Evolutionary conservation across 306 rosid species (phyloP).

Genomic region (Dicorynia guianensis): DNA sequence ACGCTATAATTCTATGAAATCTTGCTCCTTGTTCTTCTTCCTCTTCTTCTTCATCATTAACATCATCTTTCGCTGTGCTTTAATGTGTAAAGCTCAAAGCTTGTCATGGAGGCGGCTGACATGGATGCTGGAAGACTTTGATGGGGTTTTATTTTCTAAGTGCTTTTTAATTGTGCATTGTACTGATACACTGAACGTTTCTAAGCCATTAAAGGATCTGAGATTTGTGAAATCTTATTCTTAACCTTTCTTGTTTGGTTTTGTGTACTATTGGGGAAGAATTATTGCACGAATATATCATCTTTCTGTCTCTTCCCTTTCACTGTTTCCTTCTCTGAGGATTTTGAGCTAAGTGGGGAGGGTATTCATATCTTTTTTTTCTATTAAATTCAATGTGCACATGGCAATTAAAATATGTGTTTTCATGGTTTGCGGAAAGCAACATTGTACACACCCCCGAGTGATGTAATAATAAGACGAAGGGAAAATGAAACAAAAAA

Average conservation of each 20-base stretch:
- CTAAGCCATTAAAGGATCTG: conserved; percentile 5
- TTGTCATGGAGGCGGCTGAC: neutral
- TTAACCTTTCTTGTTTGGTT: conserved; percentile 43
- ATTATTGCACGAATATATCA: conserved; percentile 16
- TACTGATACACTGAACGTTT: conserved; percentile 20
- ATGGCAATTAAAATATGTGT: conserved; percentile 51
- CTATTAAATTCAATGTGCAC: conserved; percentile 46
- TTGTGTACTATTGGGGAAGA: conserved; percentile 26
- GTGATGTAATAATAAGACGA: conserved; percentile 6
- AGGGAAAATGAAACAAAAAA: conserved; percentile 15
- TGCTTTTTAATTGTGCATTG: conserved; percentile 3
- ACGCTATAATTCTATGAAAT: conserved; percentile 33
- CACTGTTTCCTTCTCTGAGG: conserved; percentile 20
- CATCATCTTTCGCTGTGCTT: neutral
- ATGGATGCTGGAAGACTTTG: neutral
- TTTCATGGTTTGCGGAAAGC: conserved; percentile 43
- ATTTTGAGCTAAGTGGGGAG: neutral
- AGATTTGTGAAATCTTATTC: conserved; percentile 26
- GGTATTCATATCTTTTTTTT: conserved; percentile 10
- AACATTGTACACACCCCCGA: conserved; percentile 20
- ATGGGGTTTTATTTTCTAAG: neutral
- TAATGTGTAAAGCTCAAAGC: neutral
- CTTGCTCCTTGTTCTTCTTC: neutral
- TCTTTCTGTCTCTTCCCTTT: conserved; percentile 34
- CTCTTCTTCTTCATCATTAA: no score